A percentile compares a stretch with the other conserved stretches of the same genome.
phyloP scores from a whole-genome alignment of 2,329 filamentous ascomycete species.

The Monosporascus ibericus region DNA sequence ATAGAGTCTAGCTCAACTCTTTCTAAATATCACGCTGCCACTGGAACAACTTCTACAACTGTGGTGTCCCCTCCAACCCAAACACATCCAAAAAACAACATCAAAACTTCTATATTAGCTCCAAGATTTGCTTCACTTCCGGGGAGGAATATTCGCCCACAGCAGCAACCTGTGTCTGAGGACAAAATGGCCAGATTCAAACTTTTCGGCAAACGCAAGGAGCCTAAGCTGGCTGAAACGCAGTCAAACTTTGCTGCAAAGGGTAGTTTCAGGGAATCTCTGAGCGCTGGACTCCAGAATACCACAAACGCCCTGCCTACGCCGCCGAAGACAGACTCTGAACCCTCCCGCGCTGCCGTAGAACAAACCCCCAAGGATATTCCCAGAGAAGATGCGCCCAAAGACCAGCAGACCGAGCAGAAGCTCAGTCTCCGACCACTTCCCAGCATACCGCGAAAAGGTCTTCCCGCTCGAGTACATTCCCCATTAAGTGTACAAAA shows the following conservation, averaged over 20 bases:
- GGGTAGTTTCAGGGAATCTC: constrained; percentile 1
- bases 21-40: not conserved
- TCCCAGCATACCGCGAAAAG: not conserved
- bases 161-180: constrained; percentile 11
- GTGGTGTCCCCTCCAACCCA: constrained; percentile 17
- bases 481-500: not conserved
- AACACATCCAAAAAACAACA: constrained; percentile 11
- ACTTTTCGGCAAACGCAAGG: constrained; percentile 13
- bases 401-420: not conserved
- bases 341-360: not conserved
- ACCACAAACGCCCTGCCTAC: not conserved
- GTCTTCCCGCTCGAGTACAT: not conserved
- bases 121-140: constrained; percentile 19
- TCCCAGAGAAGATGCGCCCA: not conserved
- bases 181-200: constrained; percentile 11
- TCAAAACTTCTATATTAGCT: constrained; percentile 11
- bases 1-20: not conserved
- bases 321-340: not conserved
- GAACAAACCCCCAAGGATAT: not conserved
- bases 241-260: constrained; percentile 2
- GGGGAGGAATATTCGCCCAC: constrained; percentile 20
- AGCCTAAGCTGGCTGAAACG: constrained; percentile 4
- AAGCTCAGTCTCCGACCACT: not conserved
- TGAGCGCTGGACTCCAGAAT: not conserved
- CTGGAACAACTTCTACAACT: not conserved